These are phyloP conservation scores for Kwoniella sp. DNA, from an alignment of 768 basidiomycete genomes.

Conservation along the genomic window DNA sequence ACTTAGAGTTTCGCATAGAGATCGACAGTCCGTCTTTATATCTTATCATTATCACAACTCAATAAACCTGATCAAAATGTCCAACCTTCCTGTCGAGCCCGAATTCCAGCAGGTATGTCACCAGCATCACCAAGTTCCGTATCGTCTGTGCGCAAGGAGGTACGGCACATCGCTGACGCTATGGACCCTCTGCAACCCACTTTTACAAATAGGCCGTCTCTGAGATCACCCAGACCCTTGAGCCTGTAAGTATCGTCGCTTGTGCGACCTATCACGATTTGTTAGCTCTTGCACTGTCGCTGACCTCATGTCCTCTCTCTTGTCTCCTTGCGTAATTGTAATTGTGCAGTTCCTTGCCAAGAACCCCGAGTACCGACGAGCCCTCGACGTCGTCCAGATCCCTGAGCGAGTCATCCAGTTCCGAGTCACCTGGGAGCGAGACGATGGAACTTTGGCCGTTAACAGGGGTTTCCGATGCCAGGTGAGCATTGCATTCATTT, in stretches of 20 bases:
- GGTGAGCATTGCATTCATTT: slow-evolving; percentile 56
- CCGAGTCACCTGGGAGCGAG: slow-evolving; percentile 78
- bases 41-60: neutral
- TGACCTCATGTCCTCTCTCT: slow-evolving; percentile 1
- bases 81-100: slow-evolving; percentile 62
- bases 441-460: slow-evolving; percentile 67
- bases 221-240: slow-evolving; percentile 69
- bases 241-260: slow-evolving; percentile 53
- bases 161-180: neutral
- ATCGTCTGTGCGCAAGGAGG: slow-evolving; percentile 8
- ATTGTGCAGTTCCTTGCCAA: slow-evolving; percentile 62
- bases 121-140: neutral
- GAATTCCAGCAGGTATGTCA: slow-evolving; percentile 68
- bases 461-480: slow-evolving; percentile 76
- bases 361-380: slow-evolving; percentile 70
- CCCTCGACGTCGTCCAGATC: slow-evolving; percentile 65
- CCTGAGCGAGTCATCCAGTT: slow-evolving; percentile 63
- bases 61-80: slow-evolving; percentile 30
- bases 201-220: slow-evolving; percentile 63
- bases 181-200: neutral
- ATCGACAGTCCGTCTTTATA: neutral
- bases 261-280: neutral
- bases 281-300: neutral
- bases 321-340: neutral
- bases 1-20: slow-evolving; percentile 1